Evolutionary conservation across 2,329 filamentous ascomycete species (phyloP).

Genomic region (Huntiella savannae): DNA sequence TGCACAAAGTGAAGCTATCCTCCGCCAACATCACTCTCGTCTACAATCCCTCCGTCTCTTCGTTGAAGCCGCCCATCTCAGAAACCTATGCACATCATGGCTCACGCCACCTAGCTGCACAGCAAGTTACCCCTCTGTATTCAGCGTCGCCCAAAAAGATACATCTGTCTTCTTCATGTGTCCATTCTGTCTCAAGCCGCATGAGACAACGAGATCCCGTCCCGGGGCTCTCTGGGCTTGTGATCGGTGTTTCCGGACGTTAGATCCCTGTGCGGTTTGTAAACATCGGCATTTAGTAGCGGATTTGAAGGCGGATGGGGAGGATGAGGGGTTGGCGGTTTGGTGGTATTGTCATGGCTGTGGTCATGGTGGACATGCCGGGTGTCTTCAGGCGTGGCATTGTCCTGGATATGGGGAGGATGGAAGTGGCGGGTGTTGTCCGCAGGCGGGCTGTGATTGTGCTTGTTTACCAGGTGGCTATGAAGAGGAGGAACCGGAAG

Average conservation of each 20-base stretch:
- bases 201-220: constrained; percentile 27
- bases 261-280: constrained; percentile 41
- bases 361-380: constrained; percentile 41
- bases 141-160: constrained; percentile 32
- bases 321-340: constrained; percentile 20
- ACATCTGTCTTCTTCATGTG: constrained; percentile 36
- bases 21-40: constrained; percentile 40
- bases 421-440: constrained; percentile 34
- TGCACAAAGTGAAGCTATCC: constrained; percentile 34
- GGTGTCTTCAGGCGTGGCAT: constrained; percentile 42
- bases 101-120: constrained; percentile 36
- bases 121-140: constrained; percentile 34
- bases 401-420: constrained; percentile 6
- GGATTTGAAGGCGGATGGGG: constrained; percentile 15
- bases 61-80: constrained; percentile 38
- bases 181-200: constrained; percentile 34
- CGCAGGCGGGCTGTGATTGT: constrained; percentile 45
- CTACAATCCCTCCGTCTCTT: constrained; percentile 41
- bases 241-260: constrained; percentile 31
- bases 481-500: no score
- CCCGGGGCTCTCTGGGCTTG: constrained; percentile 35
- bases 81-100: constrained; percentile 39
- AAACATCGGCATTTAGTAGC: constrained; percentile 30
- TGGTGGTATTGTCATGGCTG: constrained; percentile 49
- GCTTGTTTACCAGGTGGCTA: constrained; percentile 35